Base-by-base conservation (phyloP, 2,329 filamentous ascomycete species). In the Whalleya microplaca region DNA sequence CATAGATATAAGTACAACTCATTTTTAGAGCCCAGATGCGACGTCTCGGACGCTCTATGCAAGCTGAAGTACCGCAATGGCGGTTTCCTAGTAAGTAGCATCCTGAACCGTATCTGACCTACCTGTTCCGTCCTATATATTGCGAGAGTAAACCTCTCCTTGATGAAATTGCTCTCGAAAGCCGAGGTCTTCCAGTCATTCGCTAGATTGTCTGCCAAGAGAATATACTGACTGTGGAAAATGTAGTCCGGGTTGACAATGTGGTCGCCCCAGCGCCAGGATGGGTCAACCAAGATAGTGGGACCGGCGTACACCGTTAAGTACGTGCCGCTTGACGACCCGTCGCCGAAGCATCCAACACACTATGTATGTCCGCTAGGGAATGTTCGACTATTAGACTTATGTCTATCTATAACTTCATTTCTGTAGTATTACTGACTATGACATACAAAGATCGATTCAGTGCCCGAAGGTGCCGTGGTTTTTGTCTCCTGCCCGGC, bases 271-370 rank as follows among this genome's bases (percentile, higher is more conserved):
- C 69, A 75, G 48, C 76, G 77, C 41, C 80, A 83, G 69, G 74
- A 74, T 19, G 80, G 80, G 4, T 60, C 71, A 10, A 80, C 80
- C 41, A 83, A 81, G 67, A 80, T 84, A 53, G 73, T 81, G 19
- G 82, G 82, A 3, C 80, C 78, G 10, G 82, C 80, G 5, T 83
- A 81, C 61, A 84, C 80, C 0, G 81, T 84, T 48, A 73, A 78
- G 60, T 84, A 82, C 61, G 80, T 76, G 14, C 73, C 73, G 3
- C 72, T 79, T 45, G 72, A 75, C 45, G 78, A 82, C 57, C 75
- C 78, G 9, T 71, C 73, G 5, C 76, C 80, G 0, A 81, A 79
- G 63, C 69, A 74, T 20, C 64, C 72, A 10, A 73, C 70, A 0
- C 79, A 82, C 56, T 84, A 83, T 51, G 79, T 81, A 65, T 41